Evolutionary conservation across 441 rosid genomes (phyloP).

Genomic region (Macaranga tanarius): DNA sequence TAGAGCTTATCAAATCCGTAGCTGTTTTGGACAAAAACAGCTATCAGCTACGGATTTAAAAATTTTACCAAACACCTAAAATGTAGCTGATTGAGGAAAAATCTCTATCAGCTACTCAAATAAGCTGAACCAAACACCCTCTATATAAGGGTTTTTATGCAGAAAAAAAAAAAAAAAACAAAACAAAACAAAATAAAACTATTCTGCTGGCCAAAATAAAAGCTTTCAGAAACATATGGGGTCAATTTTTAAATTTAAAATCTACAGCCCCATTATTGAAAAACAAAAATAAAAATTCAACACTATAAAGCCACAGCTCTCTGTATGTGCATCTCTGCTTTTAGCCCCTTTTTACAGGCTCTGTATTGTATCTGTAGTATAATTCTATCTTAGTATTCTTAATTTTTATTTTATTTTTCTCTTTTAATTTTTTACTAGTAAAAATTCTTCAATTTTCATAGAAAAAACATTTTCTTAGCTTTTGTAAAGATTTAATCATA

Average conservation of each 20-base stretch:
- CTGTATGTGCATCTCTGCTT: background rate
- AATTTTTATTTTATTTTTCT: slow-evolving; percentile 5
- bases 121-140: too few relatives aligned
- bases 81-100: too few relatives aligned
- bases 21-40: too few relatives aligned
- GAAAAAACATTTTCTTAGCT: background rate
- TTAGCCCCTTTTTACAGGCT: slow-evolving; percentile 8
- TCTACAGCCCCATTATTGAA: background rate
- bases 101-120: too few relatives aligned
- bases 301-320: background rate
- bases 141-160: background rate
- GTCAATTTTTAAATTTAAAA: background rate
- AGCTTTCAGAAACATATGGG: background rate
- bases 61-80: too few relatives aligned
- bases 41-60: too few relatives aligned
- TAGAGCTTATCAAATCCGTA: too few relatives aligned
- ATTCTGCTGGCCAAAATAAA: background rate
- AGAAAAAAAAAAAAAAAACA: background rate
- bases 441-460: background rate
- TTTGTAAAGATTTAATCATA: background rate
- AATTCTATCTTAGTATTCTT: background rate
- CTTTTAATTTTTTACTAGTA: background rate
- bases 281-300: background rate
- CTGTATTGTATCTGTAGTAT: slow-evolving; percentile 9
- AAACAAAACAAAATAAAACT: too few relatives aligned